Base-by-base conservation (phyloP, 345 rosid species). In the Pistacia atlantica region DNA sequence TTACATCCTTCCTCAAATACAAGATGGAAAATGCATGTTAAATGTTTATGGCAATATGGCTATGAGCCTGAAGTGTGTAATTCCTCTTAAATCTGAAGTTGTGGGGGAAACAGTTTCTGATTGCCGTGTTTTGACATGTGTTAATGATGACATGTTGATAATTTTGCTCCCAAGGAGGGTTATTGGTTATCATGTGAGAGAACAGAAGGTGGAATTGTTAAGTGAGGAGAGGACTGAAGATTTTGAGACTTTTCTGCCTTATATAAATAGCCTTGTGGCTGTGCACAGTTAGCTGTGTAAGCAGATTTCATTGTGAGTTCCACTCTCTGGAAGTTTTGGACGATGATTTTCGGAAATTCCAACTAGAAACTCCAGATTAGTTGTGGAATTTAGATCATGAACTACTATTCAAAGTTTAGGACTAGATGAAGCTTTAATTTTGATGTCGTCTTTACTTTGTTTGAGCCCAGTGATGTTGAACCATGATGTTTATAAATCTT, bases 201-300 rank as follows among this genome's bases (percentile, higher is more conserved):
- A 37, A 49, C 22, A 75, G 65, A 46, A 38, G 80, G 58, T 18
- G 45, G 22, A 71, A 17, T 0, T 74, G 46, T 42, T 76, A 0
- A 69, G 76, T 49, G 11, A 49, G 33, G 51, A 46, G 65, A 57
- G 66, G 54, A 17, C n/a, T 20, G 22, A 16, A 28, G 80, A 71
- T 13, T 70, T 31, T 35, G 52, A 22, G 37, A 83, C 33, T 76
- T 78, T 64, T 59, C 74, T 87, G 69, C 86, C 88, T 1, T 84
- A 87, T 49, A 74, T 85, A 63, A 87, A 83, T 78, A 77, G 66
- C 75, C 83, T 87, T 42, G 88, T 74, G 3, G 8, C 52, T 22
- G 77, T 81, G 48, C 35, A 46, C 18, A 55, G 55, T n/a, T 55
- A 70, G 63, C 52, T 31, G 31, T 11, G 10, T 11, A 67, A 17